These are phyloP conservation scores for Boletus sp. DNA, from an alignment of 1,284 basidiomycete genomes.

Conservation along the genomic window DNA sequence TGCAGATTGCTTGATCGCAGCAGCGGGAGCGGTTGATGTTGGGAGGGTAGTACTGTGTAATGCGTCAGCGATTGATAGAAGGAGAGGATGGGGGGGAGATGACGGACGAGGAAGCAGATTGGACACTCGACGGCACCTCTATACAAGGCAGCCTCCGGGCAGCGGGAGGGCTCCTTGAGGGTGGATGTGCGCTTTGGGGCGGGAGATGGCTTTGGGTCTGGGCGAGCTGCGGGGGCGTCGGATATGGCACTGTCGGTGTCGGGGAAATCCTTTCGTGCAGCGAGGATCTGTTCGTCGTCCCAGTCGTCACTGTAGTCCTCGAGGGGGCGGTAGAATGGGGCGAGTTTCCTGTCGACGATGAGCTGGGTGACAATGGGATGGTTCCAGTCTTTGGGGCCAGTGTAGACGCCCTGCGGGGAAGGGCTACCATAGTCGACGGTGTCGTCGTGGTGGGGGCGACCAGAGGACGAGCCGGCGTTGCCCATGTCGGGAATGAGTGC, in stretches of 20 bases:
- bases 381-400: constrained; percentile 86
- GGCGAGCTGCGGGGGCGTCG: constrained; percentile 32
- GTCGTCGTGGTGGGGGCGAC: constrained; percentile 68
- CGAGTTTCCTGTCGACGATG: constrained; percentile 83
- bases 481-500: constrained; percentile 49
- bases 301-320: constrained; percentile 90
- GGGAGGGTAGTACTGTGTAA: constrained; percentile 79
- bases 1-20: constrained; percentile 97
- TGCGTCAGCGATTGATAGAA: constrained; percentile 23
- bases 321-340: constrained; percentile 93
- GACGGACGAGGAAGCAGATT: constrained; percentile 95
- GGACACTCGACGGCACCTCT: constrained; percentile 91
- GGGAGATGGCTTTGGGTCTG: constrained; percentile 45
- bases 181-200: constrained; percentile 36
- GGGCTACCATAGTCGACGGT: constrained; percentile 80
- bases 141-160: constrained; percentile 77
- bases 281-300: constrained; percentile 79
- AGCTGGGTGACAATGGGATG: constrained; percentile 82
- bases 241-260: constrained; percentile 41
- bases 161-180: constrained; percentile 53
- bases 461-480: constrained; percentile 70
- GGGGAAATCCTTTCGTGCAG: constrained; percentile 63
- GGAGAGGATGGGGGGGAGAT: constrained; percentile 12
- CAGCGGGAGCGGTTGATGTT: constrained; percentile 97
- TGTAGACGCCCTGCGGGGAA: constrained; percentile 86